Evolutionary conservation across 2,329 filamentous ascomycete genomes (phyloP).

Genomic region (Phoma herbarum): DNA sequence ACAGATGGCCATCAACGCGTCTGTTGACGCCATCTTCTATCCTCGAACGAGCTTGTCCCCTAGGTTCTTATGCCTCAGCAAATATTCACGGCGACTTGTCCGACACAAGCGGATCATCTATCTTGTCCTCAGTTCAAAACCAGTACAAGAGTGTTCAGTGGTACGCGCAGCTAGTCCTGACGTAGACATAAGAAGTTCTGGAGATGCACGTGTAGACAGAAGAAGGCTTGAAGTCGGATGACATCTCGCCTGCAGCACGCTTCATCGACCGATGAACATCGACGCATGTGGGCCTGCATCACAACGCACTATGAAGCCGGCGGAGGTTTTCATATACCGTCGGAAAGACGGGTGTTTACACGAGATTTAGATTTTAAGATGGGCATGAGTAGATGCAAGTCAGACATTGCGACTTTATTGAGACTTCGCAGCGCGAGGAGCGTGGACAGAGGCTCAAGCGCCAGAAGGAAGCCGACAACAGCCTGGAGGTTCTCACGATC

Average conservation of each 20-base stretch:
- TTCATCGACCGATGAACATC: conserved; percentile 9
- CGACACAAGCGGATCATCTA: background rate
- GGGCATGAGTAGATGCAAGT: background rate
- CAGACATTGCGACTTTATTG: no score
- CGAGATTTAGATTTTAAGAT: background rate
- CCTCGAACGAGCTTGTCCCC: background rate
- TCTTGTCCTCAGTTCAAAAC: background rate
- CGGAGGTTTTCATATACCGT: background rate
- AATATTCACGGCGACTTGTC: no score
- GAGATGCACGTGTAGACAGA: background rate
- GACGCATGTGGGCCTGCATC: background rate
- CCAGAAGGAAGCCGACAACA: background rate
- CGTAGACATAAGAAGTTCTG: background rate
- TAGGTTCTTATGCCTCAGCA: background rate
- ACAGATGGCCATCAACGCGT: background rate
- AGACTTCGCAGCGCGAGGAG: no score
- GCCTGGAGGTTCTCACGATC: background rate
- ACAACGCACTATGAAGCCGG: background rate
- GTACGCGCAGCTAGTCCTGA: background rate
- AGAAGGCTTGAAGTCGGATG: conserved; percentile 1
- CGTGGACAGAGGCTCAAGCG: no score
- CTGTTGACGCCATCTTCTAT: background rate
- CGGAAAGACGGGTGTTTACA: background rate
- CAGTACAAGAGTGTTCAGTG: background rate
- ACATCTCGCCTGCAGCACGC: conserved; percentile 13